Base-by-base conservation (phyloP, 2,329 filamentous ascomycete genomes). In the Fusarium verticillioides region DNA sequence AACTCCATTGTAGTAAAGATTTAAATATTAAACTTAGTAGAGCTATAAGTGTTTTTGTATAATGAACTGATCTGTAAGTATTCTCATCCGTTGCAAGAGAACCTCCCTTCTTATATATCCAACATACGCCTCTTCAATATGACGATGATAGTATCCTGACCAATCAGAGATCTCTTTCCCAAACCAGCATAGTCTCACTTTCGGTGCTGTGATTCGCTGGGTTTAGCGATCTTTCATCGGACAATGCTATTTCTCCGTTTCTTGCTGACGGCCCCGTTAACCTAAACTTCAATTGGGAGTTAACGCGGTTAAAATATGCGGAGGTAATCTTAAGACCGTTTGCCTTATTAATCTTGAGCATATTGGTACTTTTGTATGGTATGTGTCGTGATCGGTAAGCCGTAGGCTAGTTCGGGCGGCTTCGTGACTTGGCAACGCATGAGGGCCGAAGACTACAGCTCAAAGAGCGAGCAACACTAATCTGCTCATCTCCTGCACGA, bases 1-100 rank as follows among this genome's bases (percentile, higher is more conserved):
- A 73, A 78, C 18, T 74, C 70, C 77, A 79, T 26, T 26, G 26
- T 23, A 23, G 23, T 23, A 23, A 23, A 23, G 23, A 23, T 23
- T 23, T 23, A 23, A 23, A 23, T 23, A 23, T 23, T 23, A 23
- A 23, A 23, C 23, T 23, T 4, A 23, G 23, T 6, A 7, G 34
- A 4, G 8, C 6, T 15, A 9, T n/a, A 36, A 9, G 0, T 43
- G 8, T 23, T 0, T n/a, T 9, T 28, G 9, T 1, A 8, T 16
- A 11, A 1, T 43, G 23, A 23, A 23, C 30, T 12, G 4, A 1
- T 32, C 6, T 23, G 11, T 42, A 11, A 1, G 5, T 16, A 23
- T n/a, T 42, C 21, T 28, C 5, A 32, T 23, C 7, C 3, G 4
- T 19, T n/a, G 4, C n/a, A 21, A 34, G 43, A 60, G 11, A n/a